These are phyloP conservation scores for Colletotrichum incanum DNA, from an alignment of 2,329 filamentous ascomycete species.

Conservation along the genomic window DNA sequence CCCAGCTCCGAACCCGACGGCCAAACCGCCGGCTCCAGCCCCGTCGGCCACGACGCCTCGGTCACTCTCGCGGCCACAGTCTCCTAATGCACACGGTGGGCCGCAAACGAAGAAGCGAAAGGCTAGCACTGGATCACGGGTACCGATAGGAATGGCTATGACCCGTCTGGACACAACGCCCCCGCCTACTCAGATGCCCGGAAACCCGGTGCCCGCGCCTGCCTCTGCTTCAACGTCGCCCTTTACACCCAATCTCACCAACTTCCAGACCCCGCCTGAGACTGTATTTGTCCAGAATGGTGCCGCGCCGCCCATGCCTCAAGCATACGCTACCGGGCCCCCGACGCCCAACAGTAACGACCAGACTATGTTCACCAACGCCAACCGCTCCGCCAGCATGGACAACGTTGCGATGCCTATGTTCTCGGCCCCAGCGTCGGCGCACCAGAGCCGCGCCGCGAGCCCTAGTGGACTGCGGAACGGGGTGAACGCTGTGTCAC, in stretches of 20 bases:
- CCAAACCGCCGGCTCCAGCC: conserved; percentile 42
- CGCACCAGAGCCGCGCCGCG: conserved; percentile 83
- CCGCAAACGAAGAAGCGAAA: conserved; percentile 87
- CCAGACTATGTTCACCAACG: conserved; percentile 69
- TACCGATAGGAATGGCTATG: conserved; percentile 85
- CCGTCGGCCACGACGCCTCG: conserved; percentile 25
- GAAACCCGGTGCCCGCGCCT: conserved; percentile 56
- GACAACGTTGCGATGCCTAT: conserved; percentile 77
- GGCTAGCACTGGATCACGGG: conserved; percentile 76
- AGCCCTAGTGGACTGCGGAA: conserved; percentile 75
- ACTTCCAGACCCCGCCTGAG: conserved; percentile 59
- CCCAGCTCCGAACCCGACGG: conserved; percentile 51
- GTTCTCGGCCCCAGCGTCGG: conserved; percentile 80
- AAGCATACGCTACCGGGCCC: conserved; percentile 68
- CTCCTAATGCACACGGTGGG: conserved; percentile 75
- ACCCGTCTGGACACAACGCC: conserved; percentile 79
- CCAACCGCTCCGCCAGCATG: conserved; percentile 74
- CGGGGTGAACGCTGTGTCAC: conserved; percentile 59
- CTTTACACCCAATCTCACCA: conserved; percentile 64
- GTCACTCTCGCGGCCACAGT: conserved; percentile 78
- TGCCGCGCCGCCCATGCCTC: conserved; percentile 45
- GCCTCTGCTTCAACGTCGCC: conserved; percentile 66
- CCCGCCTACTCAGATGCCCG: conserved; percentile 55
- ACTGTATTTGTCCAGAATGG: conserved; percentile 50
- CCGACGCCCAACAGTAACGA: conserved; percentile 78